A percentile compares a stretch with the other conserved stretches of the same genome.
Evolutionary conservation across 768 basidiomycete species (phyloP).

Genomic region (Chalciporus pseudorubinellus): DNA sequence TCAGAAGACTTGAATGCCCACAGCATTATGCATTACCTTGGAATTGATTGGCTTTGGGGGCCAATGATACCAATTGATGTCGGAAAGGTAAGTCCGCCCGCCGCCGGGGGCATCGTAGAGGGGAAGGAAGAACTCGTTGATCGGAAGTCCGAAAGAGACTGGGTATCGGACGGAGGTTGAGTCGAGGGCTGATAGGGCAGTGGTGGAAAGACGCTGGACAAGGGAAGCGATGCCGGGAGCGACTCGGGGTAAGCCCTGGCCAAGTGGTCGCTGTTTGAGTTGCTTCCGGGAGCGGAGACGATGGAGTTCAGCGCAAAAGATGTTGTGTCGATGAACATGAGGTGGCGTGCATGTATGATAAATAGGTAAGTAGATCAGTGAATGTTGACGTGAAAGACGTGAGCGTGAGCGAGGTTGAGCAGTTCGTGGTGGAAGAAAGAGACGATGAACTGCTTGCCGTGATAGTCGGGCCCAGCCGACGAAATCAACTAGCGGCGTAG

Average conservation of each 20-base stretch:
- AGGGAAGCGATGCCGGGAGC: slow-evolving; percentile 16
- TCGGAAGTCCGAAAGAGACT: neutral
- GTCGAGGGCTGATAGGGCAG: neutral
- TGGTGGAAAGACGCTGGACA: slow-evolving; percentile 14
- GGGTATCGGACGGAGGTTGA: slow-evolving; percentile 1
- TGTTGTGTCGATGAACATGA: slow-evolving; percentile 27
- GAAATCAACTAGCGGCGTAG: neutral
- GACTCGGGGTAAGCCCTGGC: slow-evolving; percentile 11
- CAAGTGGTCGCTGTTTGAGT: slow-evolving; percentile 5
- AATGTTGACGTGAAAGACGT: slow-evolving; percentile 25
- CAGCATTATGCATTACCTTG: slow-evolving; percentile 10
- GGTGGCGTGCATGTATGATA: slow-evolving; percentile 28
- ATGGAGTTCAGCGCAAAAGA: slow-evolving; percentile 18
- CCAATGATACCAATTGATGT: neutral
- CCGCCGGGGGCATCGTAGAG: slow-evolving; percentile 5
- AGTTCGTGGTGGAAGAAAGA: slow-evolving; percentile 11
- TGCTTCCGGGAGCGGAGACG: slow-evolving; percentile 4
- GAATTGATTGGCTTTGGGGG: neutral
- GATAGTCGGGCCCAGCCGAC: slow-evolving; percentile 4
- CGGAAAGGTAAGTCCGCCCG: neutral
- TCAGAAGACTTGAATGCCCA: slow-evolving; percentile 3
- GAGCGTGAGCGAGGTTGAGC: slow-evolving; percentile 18
- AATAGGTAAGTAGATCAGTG: slow-evolving; percentile 14
- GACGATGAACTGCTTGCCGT: slow-evolving; percentile 12
- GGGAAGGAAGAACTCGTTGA: neutral